Percentiles rank a stretch among this genome's conserved stretches.
Evolutionary conservation across 164 flowering plant species (phyloP).

Genomic region (Vitis rupestris): DNA sequence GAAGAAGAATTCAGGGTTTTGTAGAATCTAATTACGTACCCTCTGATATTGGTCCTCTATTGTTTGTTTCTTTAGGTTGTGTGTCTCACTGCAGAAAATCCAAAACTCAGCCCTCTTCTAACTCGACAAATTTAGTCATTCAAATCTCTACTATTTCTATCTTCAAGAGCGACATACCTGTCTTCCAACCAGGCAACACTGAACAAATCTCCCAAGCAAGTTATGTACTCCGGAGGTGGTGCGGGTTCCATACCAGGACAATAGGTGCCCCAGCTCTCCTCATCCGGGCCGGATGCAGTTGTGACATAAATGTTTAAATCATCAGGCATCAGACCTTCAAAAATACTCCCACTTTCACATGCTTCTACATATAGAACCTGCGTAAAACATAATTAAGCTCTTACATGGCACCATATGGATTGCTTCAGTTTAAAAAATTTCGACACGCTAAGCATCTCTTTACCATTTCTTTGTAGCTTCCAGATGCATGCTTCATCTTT

Average conservation of each 20-base stretch:
- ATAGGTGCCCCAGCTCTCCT: constrained; percentile 73
- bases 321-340: constrained; percentile 69
- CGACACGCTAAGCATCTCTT: background rate
- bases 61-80: constrained; percentile 79
- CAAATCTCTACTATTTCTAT: no score
- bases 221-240: constrained; percentile 62
- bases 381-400: background rate
- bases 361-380: constrained; percentile 77
- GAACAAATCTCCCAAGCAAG: constrained; percentile 76
- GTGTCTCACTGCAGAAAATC: constrained; percentile 64
- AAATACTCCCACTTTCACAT: constrained; percentile 79
- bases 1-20: background rate
- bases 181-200: constrained; percentile 88
- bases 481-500: constrained; percentile 76
- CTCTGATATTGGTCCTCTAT: constrained; percentile 58
- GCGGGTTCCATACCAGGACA: constrained; percentile 78
- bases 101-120: background rate
- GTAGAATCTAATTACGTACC: constrained; percentile 33
- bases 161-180: constrained; percentile 36
- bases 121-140: no score
- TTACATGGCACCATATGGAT: background rate
- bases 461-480: constrained; percentile 86
- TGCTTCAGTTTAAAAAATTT: background rate
- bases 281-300: constrained; percentile 76
- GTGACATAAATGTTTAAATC: constrained; percentile 60